These are phyloP conservation scores for Xylariaceae sp. DNA, from an alignment of 2,329 filamentous ascomycete genomes.

Conservation along the genomic window DNA sequence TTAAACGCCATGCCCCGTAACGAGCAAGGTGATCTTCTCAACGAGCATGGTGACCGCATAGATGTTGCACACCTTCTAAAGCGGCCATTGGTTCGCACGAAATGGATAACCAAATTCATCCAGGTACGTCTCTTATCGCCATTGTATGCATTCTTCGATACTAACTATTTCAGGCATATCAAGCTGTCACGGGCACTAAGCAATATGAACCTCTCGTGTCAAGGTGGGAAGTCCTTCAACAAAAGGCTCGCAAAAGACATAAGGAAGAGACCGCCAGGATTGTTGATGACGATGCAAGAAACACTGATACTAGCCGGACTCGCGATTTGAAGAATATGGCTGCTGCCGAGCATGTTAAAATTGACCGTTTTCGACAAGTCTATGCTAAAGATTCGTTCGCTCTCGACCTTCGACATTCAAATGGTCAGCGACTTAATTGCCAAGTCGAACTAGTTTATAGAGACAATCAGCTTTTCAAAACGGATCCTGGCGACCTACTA, in stretches of 20 bases:
- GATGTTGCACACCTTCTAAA: conserved; percentile 93
- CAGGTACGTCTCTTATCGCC: conserved; percentile 49
- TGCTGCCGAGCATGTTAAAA: conserved; percentile 62
- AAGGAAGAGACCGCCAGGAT: conserved; percentile 69
- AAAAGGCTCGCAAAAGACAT: conserved; percentile 68
- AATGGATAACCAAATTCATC: conserved; percentile 80
- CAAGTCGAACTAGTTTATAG: conserved; percentile 82
- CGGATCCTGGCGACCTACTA: conserved; percentile 75
- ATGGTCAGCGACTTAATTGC: conserved; percentile 83
- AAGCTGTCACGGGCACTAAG: conserved; percentile 48
- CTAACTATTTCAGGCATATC: conserved; percentile 52
- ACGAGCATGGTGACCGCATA: conserved; percentile 79
- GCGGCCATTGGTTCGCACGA: conserved; percentile 79
- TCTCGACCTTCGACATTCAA: conserved; percentile 80
- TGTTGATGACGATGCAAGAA: conserved; percentile 81
- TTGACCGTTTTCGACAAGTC: conserved; percentile 78
- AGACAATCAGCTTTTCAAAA: conserved; percentile 66
- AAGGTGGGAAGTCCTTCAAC: conserved; percentile 68
- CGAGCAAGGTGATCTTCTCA: conserved; percentile 61
- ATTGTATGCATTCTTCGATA: conserved; percentile 11
- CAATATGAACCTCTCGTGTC: conserved; percentile 56
- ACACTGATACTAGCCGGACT: conserved; percentile 74
- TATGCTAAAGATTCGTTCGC: conserved; percentile 87
- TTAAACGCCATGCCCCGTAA: conserved; percentile 58
- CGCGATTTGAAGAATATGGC: conserved; percentile 75